Evolutionary conservation across 805 yeast species (phyloP).

Genomic region (Zygosaccharomyces gambellarensis): DNA sequence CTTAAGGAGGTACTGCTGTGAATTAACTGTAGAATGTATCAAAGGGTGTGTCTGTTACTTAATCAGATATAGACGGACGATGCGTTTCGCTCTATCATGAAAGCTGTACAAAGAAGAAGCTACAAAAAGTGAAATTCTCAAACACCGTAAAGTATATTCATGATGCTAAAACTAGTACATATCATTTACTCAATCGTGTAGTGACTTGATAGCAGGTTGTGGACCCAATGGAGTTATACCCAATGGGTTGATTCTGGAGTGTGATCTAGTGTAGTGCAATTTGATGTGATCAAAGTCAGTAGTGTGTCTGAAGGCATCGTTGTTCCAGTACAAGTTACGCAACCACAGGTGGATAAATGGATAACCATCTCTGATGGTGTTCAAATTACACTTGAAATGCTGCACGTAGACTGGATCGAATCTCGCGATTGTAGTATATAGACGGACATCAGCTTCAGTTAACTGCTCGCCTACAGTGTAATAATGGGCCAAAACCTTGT

Average conservation of each 20-base stretch:
- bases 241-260: conserved; percentile 70
- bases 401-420: conserved; percentile 93
- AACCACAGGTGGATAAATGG: conserved; percentile 80
- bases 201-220: conserved; percentile 61
- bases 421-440: conserved; percentile 81
- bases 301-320: conserved; percentile 67
- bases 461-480: conserved; percentile 59
- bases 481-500: conserved; percentile 24
- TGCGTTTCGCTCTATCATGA: too few species aligned
- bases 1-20: too few species aligned
- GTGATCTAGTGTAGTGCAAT: conserved; percentile 84
- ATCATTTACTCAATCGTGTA: conserved; percentile 13
- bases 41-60: too few species aligned
- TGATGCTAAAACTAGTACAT: not conserved
- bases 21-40: too few species aligned
- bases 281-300: conserved; percentile 89
- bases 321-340: conserved; percentile 74
- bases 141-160: too few species aligned
- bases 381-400: conserved; percentile 89
- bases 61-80: too few species aligned
- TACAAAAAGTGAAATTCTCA: too few species aligned
- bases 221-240: conserved; percentile 90
- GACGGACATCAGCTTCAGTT: conserved; percentile 88
- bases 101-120: too few species aligned
- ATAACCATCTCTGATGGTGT: conserved; percentile 71